Base-by-base conservation (phyloP, 148 eudicot species). In the Suaeda aralocaspica region DNA sequence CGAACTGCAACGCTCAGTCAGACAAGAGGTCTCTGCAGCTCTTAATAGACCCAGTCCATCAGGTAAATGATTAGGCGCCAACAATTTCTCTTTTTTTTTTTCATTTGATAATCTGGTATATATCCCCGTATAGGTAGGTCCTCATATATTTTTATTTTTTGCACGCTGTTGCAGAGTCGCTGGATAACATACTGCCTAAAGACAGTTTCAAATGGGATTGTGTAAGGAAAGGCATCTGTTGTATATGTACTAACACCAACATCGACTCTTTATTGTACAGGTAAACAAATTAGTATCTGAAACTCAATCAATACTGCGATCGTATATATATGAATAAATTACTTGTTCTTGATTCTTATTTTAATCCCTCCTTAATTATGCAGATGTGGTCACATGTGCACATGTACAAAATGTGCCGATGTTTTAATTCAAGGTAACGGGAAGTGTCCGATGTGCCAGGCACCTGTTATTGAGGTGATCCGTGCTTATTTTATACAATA, bases 381-480 rank as follows among this genome's bases (percentile, higher is more conserved):
- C 83, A 93, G 98, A 76, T 93, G 98, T 70, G 98, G 98, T 70
- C 98, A 93, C 86, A 85, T 93, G 95, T 88, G 98, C 85, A 82
- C 92, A 25, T 93, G 98, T 74, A 77, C 87, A 73, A 81, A 80
- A 67, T 91, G 98, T 71, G 96, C 89, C 13, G 81, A 84, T 44
- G 66, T 79, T 24, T 74, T 93, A 82, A 81, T 93, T 21, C 72
- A 81, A 63, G 82, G 82, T 22, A 74, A 58, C 18, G 89, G 87
- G 67, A 90, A 86, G 57, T 90, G 96, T 46, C 92, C 95, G 53
- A 83, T 93, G 96, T 93, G 98, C 80, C 85, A 66, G 61, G 95
- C 98, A 50, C 96, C 96, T 0, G 86, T 88, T 44, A 71, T 85
- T 61, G 96, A 93, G 86, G 90, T 78, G 75, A 78, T 93, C 65